A percentile compares a stretch with the other conserved stretches of the same genome.
Conservation (phyloP, 176 grass and related monocot genomes). For the Triticum dicoccoides region DNA sequence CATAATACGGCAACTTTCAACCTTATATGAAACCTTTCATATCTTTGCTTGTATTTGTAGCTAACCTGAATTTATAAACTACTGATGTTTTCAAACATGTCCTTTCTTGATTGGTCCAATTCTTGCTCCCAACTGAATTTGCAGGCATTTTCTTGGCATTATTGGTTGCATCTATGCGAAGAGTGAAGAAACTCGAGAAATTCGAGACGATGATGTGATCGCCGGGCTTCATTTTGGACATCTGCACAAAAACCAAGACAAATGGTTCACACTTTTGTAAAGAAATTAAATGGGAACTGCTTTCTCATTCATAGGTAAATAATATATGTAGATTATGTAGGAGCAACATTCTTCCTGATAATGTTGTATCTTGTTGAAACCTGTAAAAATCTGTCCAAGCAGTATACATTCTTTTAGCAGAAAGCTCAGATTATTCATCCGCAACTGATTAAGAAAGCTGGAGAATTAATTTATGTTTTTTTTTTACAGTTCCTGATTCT, state of each 20-base stretch:
- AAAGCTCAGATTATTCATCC: background rate
- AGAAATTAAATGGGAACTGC: conserved; percentile 5
- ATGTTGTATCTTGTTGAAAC: background rate
- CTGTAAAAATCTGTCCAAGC: conserved; percentile 41
- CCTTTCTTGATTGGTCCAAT: conserved; percentile 27
- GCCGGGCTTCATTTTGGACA: background rate
- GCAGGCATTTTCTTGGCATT: conserved; percentile 80
- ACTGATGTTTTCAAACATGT: background rate
- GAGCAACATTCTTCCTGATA: conserved; percentile 24
- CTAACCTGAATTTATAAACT: conserved; percentile 4
- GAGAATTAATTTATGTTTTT: background rate
- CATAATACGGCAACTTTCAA: background rate
- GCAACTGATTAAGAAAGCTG: background rate
- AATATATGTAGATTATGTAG: conserved; percentile 23
- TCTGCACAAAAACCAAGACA: background rate
- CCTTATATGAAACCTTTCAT: background rate
- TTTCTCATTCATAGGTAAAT: conserved; percentile 5
- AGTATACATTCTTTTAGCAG: conserved; percentile 22
- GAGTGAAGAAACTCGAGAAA: conserved; percentile 83
- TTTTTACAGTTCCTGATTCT: background rate
- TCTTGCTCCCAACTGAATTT: background rate
- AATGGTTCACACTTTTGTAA: background rate
- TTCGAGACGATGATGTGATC: conserved; percentile 81
- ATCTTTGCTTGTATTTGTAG: background rate
- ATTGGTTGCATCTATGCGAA: conserved; percentile 65